Evolutionary conservation across 345 rosid genomes (phyloP), one percentile per base, ranked within the genome.

Genomic region (Eucalyptus erythrocorys): DNA sequence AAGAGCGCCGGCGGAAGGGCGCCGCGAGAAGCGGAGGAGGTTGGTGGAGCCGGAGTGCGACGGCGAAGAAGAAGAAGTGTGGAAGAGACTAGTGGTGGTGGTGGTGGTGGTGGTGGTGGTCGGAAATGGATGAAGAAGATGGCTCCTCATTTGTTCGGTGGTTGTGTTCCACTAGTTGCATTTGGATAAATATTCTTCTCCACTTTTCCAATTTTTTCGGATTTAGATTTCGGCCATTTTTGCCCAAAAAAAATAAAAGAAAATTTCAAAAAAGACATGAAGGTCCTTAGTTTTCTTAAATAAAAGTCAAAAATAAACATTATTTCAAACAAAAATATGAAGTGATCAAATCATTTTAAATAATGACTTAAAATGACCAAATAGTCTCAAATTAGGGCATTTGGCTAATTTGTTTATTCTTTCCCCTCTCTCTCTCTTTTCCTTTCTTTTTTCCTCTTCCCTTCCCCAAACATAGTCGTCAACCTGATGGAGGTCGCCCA

Each of bases 261-360:
- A 64, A 64, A 16, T 1, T 51, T 19, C 24, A 7, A 30, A n/a
- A n/a, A 27, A 26, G 10, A 10, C 57, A 3, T 1, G 1, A 0
- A 51, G 24, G 0, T 10, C 10, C 57, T 51, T 51, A 51, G 4
- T 51, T 51, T 19, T 7, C 4, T 19, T 26, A 1, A 51, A 51
- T 51, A 51, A 51, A 19, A 51, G 1, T 17, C 1, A 17, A 51
- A 51, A 51, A 19, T 19, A 51, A 17, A 51, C 0, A 17, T 51
- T 19, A 7, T 1, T 51, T 51, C 0, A 17, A 51, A 51, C 19
- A 51, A 51, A 0, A 8, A 7, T 51, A 19, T 51, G 1, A 51
- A 51, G 2, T 0, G 0, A 19, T 7, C 4, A 19, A 51, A 51
- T 51, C 0, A 19, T 51, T 51, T 51, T 51, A 7, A 8, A 43